A percentile compares a stretch with the other conserved stretches of the same genome.
phyloP scores from a whole-genome alignment of 2,329 filamentous ascomycete genomes.

The Paecilomyces variotii region DNA sequence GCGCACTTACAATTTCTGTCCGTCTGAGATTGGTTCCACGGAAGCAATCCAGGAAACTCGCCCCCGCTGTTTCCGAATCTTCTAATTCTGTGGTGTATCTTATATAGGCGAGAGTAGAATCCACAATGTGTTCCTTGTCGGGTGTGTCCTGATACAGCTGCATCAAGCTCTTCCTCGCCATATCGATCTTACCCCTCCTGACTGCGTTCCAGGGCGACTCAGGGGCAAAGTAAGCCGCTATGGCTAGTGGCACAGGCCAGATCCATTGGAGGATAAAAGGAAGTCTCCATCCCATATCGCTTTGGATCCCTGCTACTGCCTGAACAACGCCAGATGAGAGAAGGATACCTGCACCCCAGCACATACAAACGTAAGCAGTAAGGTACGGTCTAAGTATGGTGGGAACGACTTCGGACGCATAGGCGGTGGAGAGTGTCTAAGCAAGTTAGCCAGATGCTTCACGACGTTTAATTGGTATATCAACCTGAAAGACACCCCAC shows the following conservation, averaged over 20 bases:
- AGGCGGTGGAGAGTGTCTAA: constrained; percentile 44
- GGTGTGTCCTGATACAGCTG: constrained; percentile 22
- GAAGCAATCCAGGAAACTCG: constrained; percentile 22
- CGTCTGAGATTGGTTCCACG: constrained; percentile 25
- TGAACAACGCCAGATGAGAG: constrained; percentile 42
- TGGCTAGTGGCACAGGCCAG: constrained; percentile 40
- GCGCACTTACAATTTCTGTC: constrained; percentile 29
- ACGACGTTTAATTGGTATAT: constrained; percentile 30
- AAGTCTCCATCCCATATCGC: constrained; percentile 44
- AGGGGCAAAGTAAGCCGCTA: constrained; percentile 38
- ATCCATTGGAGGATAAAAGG: constrained; percentile 48
- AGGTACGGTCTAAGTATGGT: constrained; percentile 43
- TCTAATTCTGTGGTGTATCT: constrained; percentile 26
- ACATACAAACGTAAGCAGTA: constrained; percentile 50
- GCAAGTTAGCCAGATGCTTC: constrained; percentile 57
- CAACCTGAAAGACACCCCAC: constrained; percentile 18
- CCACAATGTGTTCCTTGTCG: background rate
- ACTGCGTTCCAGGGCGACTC: constrained; percentile 48
- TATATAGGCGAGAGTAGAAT: constrained; percentile 21
- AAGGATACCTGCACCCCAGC: constrained; percentile 51
- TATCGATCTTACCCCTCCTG: constrained; percentile 31
- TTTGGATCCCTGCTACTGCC: constrained; percentile 28
- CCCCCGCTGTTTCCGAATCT: constrained; percentile 14
- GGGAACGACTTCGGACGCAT: constrained; percentile 45
- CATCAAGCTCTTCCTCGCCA: constrained; percentile 33